These are phyloP conservation scores for Candida pseudofarinosa DNA, from an alignment of 805 yeast species.

Conservation along the genomic window DNA sequence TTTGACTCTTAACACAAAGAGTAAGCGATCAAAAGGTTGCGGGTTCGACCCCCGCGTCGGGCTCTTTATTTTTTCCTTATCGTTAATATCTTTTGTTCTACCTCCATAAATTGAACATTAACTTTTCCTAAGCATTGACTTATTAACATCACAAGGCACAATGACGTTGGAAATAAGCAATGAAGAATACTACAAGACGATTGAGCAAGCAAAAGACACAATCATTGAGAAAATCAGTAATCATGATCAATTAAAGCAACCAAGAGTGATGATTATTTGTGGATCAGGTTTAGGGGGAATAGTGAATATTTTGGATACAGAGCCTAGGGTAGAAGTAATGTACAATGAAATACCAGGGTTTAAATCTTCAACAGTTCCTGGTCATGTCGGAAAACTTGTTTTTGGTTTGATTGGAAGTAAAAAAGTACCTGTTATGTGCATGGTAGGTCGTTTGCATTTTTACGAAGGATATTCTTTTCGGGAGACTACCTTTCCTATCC, in stretches of 20 bases:
- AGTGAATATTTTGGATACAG: slow-evolving; percentile 46
- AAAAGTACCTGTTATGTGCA: slow-evolving; percentile 76
- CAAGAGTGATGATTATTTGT: slow-evolving; percentile 77
- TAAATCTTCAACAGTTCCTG: slow-evolving; percentile 76
- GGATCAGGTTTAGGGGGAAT: slow-evolving; percentile 95
- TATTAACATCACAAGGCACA: too few species aligned
- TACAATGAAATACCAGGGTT: slow-evolving; percentile 79
- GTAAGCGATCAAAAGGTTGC: slow-evolving; percentile 9
- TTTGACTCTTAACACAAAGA: slow-evolving; percentile 11
- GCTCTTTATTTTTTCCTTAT: slow-evolving; percentile 4
- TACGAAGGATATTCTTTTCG: slow-evolving; percentile 88
- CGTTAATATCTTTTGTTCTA: neutral
- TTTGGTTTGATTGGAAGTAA: slow-evolving; percentile 72
- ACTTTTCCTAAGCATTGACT: too few species aligned
- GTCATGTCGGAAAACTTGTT: slow-evolving; percentile 80
- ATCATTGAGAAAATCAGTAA: neutral
- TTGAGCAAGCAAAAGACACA: slow-evolving; percentile 7
- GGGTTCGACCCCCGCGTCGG: slow-evolving; percentile 12
- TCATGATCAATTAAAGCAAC: slow-evolving; percentile 26
- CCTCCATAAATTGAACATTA: too few species aligned
- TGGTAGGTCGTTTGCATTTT: slow-evolving; percentile 90
- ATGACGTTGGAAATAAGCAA: slow-evolving; percentile 12
- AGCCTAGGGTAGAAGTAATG: slow-evolving; percentile 46
- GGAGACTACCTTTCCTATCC: slow-evolving; percentile 80
- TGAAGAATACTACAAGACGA: slow-evolving; percentile 11